Evolutionary conservation across 495 filamentous ascomycete genomes (phyloP).

Genomic region (Entonaema liquescens): DNA sequence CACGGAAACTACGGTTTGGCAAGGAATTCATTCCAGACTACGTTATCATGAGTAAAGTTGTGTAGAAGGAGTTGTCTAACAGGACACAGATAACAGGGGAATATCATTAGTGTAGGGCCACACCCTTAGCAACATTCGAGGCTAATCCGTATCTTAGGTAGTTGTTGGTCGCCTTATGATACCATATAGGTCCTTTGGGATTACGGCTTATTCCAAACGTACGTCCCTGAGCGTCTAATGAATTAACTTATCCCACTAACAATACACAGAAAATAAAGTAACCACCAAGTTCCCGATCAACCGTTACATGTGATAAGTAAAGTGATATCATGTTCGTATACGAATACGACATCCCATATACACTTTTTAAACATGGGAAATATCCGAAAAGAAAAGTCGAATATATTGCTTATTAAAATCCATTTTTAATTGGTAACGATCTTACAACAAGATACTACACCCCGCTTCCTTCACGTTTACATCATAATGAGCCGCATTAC

Average conservation of each 20-base stretch:
- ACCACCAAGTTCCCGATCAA: not conserved
- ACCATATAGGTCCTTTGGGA: not conserved
- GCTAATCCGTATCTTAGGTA: not conserved
- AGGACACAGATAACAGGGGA: not conserved
- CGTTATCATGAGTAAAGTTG: conserved; percentile 72
- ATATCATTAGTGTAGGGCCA: not conserved
- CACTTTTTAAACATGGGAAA: not conserved
- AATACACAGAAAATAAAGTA: not conserved
- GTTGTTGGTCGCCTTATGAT: not conserved
- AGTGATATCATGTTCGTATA: conserved; percentile 18
- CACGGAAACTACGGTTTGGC: conserved; percentile 69
- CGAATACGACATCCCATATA: conserved; percentile 12
- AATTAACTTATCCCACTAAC: not conserved
- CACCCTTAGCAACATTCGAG: not conserved
- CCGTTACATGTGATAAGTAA: conserved; percentile 6
- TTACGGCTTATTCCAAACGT: not conserved
- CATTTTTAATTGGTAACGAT: not conserved
- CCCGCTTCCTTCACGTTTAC: conserved; percentile 23
- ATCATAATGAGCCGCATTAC: conserved; percentile 34
- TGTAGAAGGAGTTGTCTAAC: conserved; percentile 33
- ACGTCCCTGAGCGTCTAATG: not conserved
- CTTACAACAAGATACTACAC: not conserved
- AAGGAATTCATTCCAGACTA: conserved; percentile 72
- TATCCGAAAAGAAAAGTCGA: not conserved
- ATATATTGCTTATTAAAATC: not conserved